Evolutionary conservation across 805 yeast species (phyloP).

Genomic region (Sugiyamaella mastotermitis): DNA sequence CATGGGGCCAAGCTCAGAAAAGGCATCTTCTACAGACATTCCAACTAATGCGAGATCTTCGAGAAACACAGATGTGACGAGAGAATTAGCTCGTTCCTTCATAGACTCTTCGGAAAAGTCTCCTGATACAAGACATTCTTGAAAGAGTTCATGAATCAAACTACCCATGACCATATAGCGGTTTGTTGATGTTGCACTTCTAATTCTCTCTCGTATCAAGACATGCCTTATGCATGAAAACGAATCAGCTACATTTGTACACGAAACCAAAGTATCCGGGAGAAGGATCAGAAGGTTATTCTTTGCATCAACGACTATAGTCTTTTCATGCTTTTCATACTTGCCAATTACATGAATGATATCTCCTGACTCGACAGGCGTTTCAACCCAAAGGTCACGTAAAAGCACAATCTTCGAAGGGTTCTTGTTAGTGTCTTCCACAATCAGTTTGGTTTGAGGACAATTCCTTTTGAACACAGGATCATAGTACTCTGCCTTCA

Average conservation of each 20-base stretch:
- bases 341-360: slow-evolving; percentile 29
- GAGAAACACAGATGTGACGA: slow-evolving; percentile 15
- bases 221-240: slow-evolving; percentile 68
- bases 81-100: slow-evolving; percentile 28
- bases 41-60: slow-evolving; percentile 48
- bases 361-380: slow-evolving; percentile 24
- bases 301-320: slow-evolving; percentile 46
- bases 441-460: slow-evolving; percentile 1
- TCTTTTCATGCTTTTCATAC: slow-evolving; percentile 11
- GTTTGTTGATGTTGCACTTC: slow-evolving; percentile 53
- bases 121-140: slow-evolving; percentile 41
- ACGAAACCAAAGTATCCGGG: slow-evolving; percentile 78
- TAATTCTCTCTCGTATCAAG: slow-evolving; percentile 50
- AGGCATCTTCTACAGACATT: slow-evolving; percentile 46
- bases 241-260: slow-evolving; percentile 76
- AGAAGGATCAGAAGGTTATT: slow-evolving; percentile 67
- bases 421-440: too few relatives aligned
- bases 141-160: slow-evolving; percentile 74
- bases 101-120: slow-evolving; percentile 37
- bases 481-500: not conserved
- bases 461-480: slow-evolving; percentile 3
- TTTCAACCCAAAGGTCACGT: slow-evolving; percentile 26
- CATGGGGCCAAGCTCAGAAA: slow-evolving; percentile 50
- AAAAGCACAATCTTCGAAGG: slow-evolving; percentile 13
- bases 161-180: slow-evolving; percentile 73